Evolutionary conservation across 106 monocot species (phyloP), one percentile per base, ranked within the genome.

Genomic region (Allium fistulosum): DNA sequence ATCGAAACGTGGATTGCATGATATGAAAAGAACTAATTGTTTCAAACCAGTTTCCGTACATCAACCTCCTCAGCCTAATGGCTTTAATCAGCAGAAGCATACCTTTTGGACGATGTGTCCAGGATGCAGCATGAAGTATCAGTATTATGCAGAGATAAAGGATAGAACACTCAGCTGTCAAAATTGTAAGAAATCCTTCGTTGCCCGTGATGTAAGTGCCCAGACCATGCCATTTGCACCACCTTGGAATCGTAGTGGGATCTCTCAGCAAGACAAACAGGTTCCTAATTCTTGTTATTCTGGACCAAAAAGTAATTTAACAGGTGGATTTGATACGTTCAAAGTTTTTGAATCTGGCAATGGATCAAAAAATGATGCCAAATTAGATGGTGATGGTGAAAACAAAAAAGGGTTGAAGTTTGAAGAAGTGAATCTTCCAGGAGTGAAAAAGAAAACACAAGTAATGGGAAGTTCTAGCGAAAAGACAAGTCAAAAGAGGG

Each of bases 371-470:
- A 66, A 47, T 60, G 67, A 75, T 64, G 69, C 57, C 48, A 71
- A 67, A 61, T 9, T 53, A 17, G 55, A 76, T 16, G 51, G 8
- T 8, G 57, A 65, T 17, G 17, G 11, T 27, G 59, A 8, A 49
- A 72, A 61, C 17, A 52, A 51, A 18, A 74, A 77, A 58, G 79
- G 71, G 27, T 58, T 37, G 5, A 79, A 86, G 70, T 79, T 80
- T 77, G 78, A 85, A 69, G 74, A 78, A 48, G 88, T 77, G 52
- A 72, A 82, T 26, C 75, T 80, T 68, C 49, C 53, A 9, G 57
- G 71, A 66, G 50, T 26, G 28, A 71, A 62, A 27, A 69, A 53
- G 58, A 58, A 52, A 46, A 65, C 76, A 47, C 51, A 73, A 22
- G 17, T 18, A 59, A 71, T 3, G n/a, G 73, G 74, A 53, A 10